Percentiles rank a stretch among this genome's conserved stretches.
Conservation (phyloP, 805 yeast species). For the Jamesozyma jinghongensis region DNA sequence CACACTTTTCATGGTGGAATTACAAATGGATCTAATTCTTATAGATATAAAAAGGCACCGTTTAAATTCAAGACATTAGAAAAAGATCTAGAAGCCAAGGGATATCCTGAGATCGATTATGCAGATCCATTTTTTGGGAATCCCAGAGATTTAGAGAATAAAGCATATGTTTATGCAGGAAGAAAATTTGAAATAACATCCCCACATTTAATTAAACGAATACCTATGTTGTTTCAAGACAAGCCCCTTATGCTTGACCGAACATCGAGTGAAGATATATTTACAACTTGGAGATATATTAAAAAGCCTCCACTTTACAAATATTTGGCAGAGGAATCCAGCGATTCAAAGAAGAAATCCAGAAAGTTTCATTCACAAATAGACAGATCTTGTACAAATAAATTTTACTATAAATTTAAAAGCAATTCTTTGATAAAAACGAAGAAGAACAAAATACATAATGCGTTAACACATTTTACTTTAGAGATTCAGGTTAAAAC, state of each 20-base stretch:
- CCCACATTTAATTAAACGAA: constrained; percentile 28
- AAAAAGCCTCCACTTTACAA: constrained; percentile 40
- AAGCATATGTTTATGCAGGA: constrained; percentile 61
- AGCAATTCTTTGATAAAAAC: constrained; percentile 16
- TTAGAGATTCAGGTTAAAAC: constrained; percentile 63
- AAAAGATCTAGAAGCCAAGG: constrained; percentile 39
- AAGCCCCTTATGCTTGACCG: constrained; percentile 8
- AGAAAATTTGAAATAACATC: constrained; percentile 44
- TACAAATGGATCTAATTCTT: constrained; percentile 3
- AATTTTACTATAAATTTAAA: constrained; percentile 3
- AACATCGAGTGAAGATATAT: constrained; percentile 2
- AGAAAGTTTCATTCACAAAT: constrained; percentile 39
- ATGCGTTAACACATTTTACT: constrained; percentile 46
- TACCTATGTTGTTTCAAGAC: constrained; percentile 21
- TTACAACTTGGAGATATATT: constrained; percentile 38
- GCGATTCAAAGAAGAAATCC: constrained; percentile 7
- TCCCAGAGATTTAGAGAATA: constrained; percentile 40
- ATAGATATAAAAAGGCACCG: constrained; percentile 11
- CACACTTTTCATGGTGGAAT: background rate
- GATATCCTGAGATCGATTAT: constrained; percentile 45
- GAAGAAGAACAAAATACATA: constrained; percentile 34
- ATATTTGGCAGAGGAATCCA: constrained; percentile 22
- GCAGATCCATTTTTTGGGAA: constrained; percentile 56
- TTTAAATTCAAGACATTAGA: constrained; percentile 30
- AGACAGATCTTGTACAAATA: constrained; percentile 29